Conservation (phyloP, 2,329 filamentous ascomycete species). For the Fusarium sp. region DNA sequence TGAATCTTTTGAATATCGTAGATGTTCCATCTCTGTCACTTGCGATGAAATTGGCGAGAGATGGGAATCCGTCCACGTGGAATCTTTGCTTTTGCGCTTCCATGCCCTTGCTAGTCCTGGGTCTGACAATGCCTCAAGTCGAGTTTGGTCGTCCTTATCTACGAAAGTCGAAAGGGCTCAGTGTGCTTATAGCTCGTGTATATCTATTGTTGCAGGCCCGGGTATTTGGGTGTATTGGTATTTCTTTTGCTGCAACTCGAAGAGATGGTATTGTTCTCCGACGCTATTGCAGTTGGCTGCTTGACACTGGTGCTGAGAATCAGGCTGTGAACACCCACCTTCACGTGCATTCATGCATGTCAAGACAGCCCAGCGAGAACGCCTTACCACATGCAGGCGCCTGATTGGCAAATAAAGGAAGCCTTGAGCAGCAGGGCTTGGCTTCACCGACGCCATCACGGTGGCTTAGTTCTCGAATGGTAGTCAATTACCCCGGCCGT, state of each 20-base stretch:
- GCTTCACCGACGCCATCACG: neutral
- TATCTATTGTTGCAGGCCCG: no score
- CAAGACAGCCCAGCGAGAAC: neutral
- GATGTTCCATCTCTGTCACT: slow-evolving; percentile 24
- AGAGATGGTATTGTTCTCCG: neutral
- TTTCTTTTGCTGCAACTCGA: neutral
- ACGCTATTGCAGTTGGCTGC: neutral
- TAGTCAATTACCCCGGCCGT: rapidly evolving
- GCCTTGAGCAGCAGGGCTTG: neutral
- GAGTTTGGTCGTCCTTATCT: neutral
- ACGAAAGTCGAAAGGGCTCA: no score
- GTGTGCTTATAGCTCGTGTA: no score
- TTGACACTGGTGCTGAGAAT: neutral
- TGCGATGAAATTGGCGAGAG: slow-evolving; percentile 14
- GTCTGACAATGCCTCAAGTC: neutral
- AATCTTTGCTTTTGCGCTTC: neutral
- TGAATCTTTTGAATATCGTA: slow-evolving; percentile 18
- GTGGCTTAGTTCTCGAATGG: neutral
- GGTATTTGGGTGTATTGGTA: neutral
- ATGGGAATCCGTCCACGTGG: slow-evolving; percentile 19
- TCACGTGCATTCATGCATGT: neutral
- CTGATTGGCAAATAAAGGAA: neutral
- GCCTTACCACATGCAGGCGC: neutral
- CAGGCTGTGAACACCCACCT: neutral
- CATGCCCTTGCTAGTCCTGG: neutral